Evolutionary conservation across 2,329 filamentous ascomycete genomes (phyloP), one percentile per base, ranked within the genome.

Genomic region (Monosporascus cannonballus): DNA sequence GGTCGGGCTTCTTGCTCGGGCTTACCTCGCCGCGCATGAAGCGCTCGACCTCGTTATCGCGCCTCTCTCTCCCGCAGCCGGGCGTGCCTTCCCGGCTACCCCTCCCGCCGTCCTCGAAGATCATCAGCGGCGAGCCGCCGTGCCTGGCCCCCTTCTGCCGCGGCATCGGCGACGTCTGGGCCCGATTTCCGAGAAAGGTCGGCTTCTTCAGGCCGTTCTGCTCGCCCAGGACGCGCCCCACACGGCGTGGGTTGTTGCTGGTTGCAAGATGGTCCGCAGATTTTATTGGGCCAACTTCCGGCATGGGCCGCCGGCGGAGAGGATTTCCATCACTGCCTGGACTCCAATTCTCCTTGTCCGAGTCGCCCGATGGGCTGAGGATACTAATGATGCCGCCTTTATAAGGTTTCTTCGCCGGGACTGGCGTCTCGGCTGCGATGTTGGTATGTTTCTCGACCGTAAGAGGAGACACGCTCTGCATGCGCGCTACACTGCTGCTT

Each of bases 331-430:
- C 74, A 57, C 76, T 76, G 57, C 75, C 76, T 1, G 76, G 85
- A 64, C 75, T 81, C 80, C 90, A 95, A 66, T 97, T 97, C 73
- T 97, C 93, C 72, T 97, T 97, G 68, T 97, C 93, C 1, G 90
- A 96, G 63, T 96, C 92, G 48, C 51, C 81, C 17, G 81, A 66
- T 61, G 75, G 61, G 69, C 75, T 69, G 34, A 68, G 68, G 57
- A 71, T 62, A 36, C 58, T 61, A 37, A 75, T 71, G 24, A 77
- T 57, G 61, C 78, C 73, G 38, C 71, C 69, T 60, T 76, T 73
- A 56, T 55, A 52, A 7, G 53, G 56, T 42, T 63, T 65, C 55
- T 66, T 66, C 51, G 62, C 61, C 7, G 59, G 54, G n/a, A 61
- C 63, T 6, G 58, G 48, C 30, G 48, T 50, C 34, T 46, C 52